A percentile compares a stretch with the other conserved stretches of the same genome.
phyloP scores from a whole-genome alignment of 345 rosid genomes.

The Salix arbutifolia region DNA sequence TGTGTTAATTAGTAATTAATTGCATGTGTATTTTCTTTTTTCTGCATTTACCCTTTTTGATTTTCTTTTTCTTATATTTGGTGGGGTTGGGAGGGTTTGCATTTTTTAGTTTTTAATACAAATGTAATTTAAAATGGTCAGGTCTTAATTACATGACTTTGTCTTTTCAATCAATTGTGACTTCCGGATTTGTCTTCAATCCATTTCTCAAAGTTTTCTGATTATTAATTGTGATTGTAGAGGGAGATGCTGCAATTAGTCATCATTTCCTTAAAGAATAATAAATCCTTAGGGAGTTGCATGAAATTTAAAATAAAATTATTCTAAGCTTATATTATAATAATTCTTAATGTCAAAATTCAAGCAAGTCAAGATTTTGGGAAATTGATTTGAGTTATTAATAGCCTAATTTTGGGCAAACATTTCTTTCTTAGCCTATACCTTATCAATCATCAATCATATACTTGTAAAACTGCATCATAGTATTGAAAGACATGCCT shows the following conservation, averaged over 20 bases:
- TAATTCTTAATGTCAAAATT: no score
- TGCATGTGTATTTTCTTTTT: background rate
- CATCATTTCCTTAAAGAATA: no score
- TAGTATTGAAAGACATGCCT: no score
- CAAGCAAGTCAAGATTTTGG: no score
- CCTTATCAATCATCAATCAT: no score
- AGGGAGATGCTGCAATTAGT: background rate
- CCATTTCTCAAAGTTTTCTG: background rate
- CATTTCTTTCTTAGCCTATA: no score
- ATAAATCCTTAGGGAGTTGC: no score
- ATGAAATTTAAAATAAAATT: no score
- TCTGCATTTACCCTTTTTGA: background rate
- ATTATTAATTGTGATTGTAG: background rate
- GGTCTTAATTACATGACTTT: conserved; percentile 8
- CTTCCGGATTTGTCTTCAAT: background rate
- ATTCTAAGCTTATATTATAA: no score
- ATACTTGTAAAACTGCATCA: no score
- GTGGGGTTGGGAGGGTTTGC: conserved; percentile 18
- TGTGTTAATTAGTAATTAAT: conserved; percentile 14
- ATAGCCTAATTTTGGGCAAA: no score
- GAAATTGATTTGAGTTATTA: no score
- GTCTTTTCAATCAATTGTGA: background rate
- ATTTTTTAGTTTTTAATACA: conserved; percentile 5
- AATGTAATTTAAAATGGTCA: conserved; percentile 9
- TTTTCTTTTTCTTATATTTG: conserved; percentile 2